Evolutionary conservation across 1,284 basidiomycete species (phyloP).

Genomic region (Crepidotus sp.): DNA sequence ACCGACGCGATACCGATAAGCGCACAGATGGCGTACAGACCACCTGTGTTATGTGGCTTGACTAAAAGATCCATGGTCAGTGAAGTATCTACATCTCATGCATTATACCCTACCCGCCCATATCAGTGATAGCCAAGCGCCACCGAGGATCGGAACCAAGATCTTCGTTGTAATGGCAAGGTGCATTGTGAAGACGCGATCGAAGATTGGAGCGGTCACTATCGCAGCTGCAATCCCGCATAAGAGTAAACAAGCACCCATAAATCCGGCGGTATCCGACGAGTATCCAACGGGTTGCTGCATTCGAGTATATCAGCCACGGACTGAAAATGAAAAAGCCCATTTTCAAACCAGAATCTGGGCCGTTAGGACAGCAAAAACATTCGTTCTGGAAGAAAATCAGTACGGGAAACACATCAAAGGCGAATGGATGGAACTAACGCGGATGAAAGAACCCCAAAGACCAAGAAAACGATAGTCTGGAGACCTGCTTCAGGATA

Average conservation of each 20-base stretch:
- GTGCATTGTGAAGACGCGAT: slow-evolving; percentile 65
- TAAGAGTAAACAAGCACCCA: slow-evolving; percentile 61
- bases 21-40: slow-evolving; percentile 55
- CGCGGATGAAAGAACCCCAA: slow-evolving; percentile 58
- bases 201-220: slow-evolving; percentile 63
- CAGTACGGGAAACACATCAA: neutral
- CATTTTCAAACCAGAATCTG: slow-evolving; percentile 51
- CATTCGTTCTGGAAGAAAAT: slow-evolving; percentile 29
- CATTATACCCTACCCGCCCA: slow-evolving; percentile 55
- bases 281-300: slow-evolving; percentile 71
- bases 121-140: slow-evolving; percentile 53
- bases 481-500: neutral
- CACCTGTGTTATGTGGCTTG: slow-evolving; percentile 46
- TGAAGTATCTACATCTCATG: neutral
- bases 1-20: slow-evolving; percentile 58
- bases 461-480: slow-evolving; percentile 43
- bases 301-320: neutral
- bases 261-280: slow-evolving; percentile 49
- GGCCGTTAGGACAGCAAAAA: slow-evolving; percentile 55
- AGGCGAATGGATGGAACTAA: slow-evolving; percentile 27
- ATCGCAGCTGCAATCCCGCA: slow-evolving; percentile 61
- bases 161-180: slow-evolving; percentile 52
- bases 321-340: neutral
- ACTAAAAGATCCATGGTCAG: slow-evolving; percentile 31
- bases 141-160: slow-evolving; percentile 51